A percentile compares a stretch with the other conserved stretches of the same genome.
Evolutionary conservation across 1,284 basidiomycete genomes (phyloP).

Genomic region (Trametes polyzona): DNA sequence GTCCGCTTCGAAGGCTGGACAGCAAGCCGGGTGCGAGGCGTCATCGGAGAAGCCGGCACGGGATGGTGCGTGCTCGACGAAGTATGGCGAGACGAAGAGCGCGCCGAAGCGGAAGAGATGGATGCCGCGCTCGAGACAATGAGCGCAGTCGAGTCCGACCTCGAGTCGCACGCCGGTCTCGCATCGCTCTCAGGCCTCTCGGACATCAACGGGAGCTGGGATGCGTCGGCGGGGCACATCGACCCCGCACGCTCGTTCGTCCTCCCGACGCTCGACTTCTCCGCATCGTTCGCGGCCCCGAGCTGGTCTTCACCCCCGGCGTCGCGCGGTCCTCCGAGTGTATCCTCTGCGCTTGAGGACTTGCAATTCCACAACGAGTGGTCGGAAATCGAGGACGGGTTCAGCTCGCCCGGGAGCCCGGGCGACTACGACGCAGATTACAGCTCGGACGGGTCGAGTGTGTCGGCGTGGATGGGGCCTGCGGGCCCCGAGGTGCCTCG

Average conservation of each 20-base stretch:
- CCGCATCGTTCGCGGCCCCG: slow-evolving; percentile 39
- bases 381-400: slow-evolving; percentile 21
- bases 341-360: no score
- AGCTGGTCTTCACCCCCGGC: slow-evolving; percentile 24
- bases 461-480: slow-evolving; percentile 17
- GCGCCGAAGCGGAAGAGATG: slow-evolving; percentile 32
- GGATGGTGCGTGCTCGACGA: slow-evolving; percentile 78
- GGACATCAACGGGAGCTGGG: slow-evolving; percentile 17
- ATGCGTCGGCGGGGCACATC: slow-evolving; percentile 23
- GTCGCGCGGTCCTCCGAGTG: slow-evolving; percentile 12
- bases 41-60: slow-evolving; percentile 68
- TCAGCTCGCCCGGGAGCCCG: slow-evolving; percentile 10
- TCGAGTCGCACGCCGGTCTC: slow-evolving; percentile 24
- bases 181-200: slow-evolving; percentile 12
- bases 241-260: slow-evolving; percentile 64
- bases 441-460: slow-evolving; percentile 19
- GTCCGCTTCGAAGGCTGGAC: slow-evolving; percentile 75
- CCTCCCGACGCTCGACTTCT: slow-evolving; percentile 73
- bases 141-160: slow-evolving; percentile 20
- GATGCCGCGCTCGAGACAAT: slow-evolving; percentile 36
- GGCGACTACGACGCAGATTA: slow-evolving; percentile 10
- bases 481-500: slow-evolving; percentile 16
- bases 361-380: slow-evolving; percentile 36
- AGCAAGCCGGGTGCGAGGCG: slow-evolving; percentile 56
- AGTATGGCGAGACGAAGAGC: slow-evolving; percentile 43